Evolutionary conservation across 2,329 filamentous ascomycete species (phyloP).

Genomic region (Leptographium galeiforme): DNA sequence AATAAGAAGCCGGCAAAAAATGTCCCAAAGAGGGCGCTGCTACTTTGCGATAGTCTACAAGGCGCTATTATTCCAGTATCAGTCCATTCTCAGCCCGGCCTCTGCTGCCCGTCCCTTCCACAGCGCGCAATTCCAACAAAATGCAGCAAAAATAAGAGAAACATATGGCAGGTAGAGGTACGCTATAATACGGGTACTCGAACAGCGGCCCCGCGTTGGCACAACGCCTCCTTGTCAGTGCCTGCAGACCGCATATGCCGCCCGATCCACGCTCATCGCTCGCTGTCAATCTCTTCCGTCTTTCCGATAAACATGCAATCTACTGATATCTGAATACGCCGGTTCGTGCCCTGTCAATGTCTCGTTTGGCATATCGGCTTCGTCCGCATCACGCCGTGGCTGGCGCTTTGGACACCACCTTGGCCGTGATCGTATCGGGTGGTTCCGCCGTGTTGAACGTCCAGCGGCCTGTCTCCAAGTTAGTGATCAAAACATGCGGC

Average conservation of each 20-base stretch:
- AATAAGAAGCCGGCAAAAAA: too few species aligned
- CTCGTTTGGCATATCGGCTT: background rate
- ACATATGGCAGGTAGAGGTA: too few species aligned
- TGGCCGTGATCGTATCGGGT: background rate
- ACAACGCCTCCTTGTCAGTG: too few species aligned
- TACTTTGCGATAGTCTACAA: too few species aligned
- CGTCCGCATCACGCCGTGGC: background rate
- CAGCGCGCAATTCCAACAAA: background rate
- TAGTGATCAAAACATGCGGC: background rate
- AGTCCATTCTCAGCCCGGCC: too few species aligned
- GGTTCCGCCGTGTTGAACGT: constrained; percentile 7
- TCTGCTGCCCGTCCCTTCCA: background rate
- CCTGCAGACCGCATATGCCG: background rate
- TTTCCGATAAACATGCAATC: background rate
- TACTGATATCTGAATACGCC: background rate
- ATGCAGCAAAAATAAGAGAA: background rate
- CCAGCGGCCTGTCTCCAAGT: constrained; percentile 5
- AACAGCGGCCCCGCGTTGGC: too few species aligned
- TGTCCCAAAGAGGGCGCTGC: too few species aligned
- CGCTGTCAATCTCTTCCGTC: background rate
- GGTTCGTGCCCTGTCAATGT: background rate
- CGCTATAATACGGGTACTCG: too few species aligned
- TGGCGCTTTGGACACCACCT: background rate
- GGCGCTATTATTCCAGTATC: too few species aligned
- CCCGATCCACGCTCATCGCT: background rate